Percentiles rank a stretch among this genome's conserved stretches.
These are phyloP conservation scores for bread wheat (Triticum aestivum) DNA, from an alignment of 176 grass and related monocot genomes.

Conservation along the genomic window DNA sequence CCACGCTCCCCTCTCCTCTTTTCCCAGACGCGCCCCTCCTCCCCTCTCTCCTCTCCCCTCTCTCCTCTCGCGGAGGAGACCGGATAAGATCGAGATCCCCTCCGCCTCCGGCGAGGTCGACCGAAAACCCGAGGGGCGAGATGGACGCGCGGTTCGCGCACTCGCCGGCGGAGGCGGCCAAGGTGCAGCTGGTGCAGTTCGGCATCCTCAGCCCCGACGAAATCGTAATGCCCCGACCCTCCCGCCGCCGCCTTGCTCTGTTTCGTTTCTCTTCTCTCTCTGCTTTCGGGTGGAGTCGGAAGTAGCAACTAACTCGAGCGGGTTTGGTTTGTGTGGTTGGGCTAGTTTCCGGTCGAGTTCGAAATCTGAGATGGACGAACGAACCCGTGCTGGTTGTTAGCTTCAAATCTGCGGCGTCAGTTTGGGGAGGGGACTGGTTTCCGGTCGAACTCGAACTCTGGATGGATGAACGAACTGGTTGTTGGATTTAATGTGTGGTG, in stretches of 20 bases:
- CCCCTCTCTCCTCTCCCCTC: too few species aligned
- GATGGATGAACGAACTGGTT: not conserved
- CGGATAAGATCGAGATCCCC: not conserved
- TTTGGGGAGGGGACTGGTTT: not conserved
- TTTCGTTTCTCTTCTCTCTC: not conserved
- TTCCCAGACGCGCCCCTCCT: not conserved
- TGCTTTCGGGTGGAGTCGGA: not conserved
- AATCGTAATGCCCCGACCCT: not conserved
- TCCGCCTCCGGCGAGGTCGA: not conserved
- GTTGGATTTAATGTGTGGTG: not conserved
- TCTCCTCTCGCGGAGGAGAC: not conserved
- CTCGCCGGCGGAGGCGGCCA: not conserved
- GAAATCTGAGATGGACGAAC: not conserved
- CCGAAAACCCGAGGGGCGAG: too few species aligned
- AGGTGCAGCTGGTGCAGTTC: constrained; percentile 4
- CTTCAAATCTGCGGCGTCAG: not conserved
- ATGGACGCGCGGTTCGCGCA: not conserved
- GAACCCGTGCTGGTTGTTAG: not conserved
- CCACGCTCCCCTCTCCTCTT: not conserved
- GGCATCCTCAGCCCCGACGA: constrained; percentile 4
- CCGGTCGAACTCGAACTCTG: not conserved
- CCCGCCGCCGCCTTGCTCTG: not conserved
- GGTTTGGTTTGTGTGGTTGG: not conserved
- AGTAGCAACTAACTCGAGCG: not conserved
- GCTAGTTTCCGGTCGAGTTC: not conserved